Conservation (phyloP, 1,284 basidiomycete genomes). For the Albatrellus sp. region DNA sequence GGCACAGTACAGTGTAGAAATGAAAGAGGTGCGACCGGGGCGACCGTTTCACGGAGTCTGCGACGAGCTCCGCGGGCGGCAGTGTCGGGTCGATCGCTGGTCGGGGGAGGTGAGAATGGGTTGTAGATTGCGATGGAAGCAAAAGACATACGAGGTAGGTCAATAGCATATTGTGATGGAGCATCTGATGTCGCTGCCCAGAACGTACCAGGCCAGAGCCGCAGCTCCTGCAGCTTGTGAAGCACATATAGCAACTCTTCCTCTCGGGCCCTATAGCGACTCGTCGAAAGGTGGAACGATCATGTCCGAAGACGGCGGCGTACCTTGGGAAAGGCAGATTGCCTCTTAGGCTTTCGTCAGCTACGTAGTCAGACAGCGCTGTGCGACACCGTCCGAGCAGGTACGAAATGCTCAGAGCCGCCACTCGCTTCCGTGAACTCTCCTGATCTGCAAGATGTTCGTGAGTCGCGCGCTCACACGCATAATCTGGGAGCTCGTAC, state of each 20-base stretch:
- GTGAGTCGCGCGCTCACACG: too few relatives aligned
- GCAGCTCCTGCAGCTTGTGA: slow-evolving; percentile 57
- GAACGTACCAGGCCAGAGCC: slow-evolving; percentile 60
- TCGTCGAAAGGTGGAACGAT: neutral
- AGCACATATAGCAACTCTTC: slow-evolving; percentile 85
- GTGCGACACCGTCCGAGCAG: slow-evolving; percentile 64
- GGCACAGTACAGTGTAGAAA: slow-evolving; percentile 68
- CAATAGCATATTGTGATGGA: slow-evolving; percentile 39
- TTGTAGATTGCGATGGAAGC: slow-evolving; percentile 5
- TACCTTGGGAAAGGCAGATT: slow-evolving; percentile 78
- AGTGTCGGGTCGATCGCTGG: slow-evolving; percentile 33
- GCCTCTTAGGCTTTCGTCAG: slow-evolving; percentile 74
- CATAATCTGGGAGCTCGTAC: slow-evolving; percentile 21
- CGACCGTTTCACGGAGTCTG: slow-evolving; percentile 61
- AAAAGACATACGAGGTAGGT: slow-evolving; percentile 36
- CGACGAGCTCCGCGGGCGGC: slow-evolving; percentile 38
- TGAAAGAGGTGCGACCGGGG: slow-evolving; percentile 73
- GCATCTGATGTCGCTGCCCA: slow-evolving; percentile 62
- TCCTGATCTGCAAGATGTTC: slow-evolving; percentile 37
- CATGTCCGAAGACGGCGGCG: slow-evolving; percentile 5
- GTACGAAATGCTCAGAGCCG: slow-evolving; percentile 56
- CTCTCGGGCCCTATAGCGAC: slow-evolving; percentile 54
- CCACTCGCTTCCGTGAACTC: slow-evolving; percentile 47
- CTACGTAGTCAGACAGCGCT: slow-evolving; percentile 62
- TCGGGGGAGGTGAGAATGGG: neutral